phyloP scores from a whole-genome alignment of 257 asterid genomes.

The Nicotiana obtusifolia region DNA sequence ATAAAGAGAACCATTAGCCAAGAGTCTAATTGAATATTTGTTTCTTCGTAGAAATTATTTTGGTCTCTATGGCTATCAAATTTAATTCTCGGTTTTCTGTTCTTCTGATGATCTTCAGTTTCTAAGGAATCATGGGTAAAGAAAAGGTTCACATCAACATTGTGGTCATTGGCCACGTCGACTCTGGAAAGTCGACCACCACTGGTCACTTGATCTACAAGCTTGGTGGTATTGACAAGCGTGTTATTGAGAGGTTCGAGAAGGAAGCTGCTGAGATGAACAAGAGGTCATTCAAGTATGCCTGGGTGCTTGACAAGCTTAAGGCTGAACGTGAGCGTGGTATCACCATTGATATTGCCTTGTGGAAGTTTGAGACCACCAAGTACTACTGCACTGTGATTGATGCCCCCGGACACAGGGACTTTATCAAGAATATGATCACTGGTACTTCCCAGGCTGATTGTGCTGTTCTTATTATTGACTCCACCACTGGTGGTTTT shows the following conservation, averaged over 20 bases:
- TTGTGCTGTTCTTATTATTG: conserved; percentile 72
- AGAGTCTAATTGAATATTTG: background rate
- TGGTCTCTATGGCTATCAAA: background rate
- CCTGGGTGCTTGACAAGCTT: conserved; percentile 83
- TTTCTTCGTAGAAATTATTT: background rate
- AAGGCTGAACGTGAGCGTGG: conserved; percentile 93
- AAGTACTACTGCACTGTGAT: conserved; percentile 86
- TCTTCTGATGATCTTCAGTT: background rate
- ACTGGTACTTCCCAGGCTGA: conserved; percentile 87
- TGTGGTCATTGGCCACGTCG: conserved; percentile 48
- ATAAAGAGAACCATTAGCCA: background rate
- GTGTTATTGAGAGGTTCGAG: conserved; percentile 79
- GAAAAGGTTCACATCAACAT: conserved; percentile 40
- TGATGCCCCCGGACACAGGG: conserved; percentile 86
- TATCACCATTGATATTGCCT: conserved; percentile 74
- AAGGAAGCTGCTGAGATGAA: conserved; percentile 82
- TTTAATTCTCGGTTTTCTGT: background rate
- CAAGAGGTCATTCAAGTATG: conserved; percentile 82
- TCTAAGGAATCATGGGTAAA: conserved; percentile 21
- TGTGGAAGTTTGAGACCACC: conserved; percentile 85
- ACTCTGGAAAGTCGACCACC: conserved; percentile 44
- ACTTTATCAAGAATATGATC: conserved; percentile 77
- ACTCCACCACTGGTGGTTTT: conserved; percentile 84
- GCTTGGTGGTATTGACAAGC: conserved; percentile 83
- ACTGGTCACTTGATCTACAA: conserved; percentile 58